These are phyloP conservation scores for Elaeagnus macrophylla DNA, from an alignment of 306 rosid genomes.

Conservation along the genomic window DNA sequence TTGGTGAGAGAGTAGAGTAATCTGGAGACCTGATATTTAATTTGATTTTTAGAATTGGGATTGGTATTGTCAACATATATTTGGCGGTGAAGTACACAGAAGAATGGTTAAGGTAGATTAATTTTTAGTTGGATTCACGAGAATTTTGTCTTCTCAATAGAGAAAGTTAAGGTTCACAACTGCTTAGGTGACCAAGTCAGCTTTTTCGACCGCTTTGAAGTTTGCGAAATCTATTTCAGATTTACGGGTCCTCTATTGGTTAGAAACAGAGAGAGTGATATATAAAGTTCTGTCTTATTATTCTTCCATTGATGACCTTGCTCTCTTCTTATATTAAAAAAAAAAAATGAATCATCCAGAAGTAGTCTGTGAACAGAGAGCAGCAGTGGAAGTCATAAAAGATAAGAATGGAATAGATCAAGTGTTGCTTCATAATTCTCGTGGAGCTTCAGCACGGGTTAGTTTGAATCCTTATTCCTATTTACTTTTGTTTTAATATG, in stretches of 20 bases:
- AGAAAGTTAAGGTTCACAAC: conserved; percentile 30
- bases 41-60: conserved; percentile 6
- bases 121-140: conserved; percentile 42
- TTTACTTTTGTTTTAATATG: background rate
- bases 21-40: background rate
- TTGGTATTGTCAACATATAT: conserved; percentile 7
- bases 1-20: conserved; percentile 8
- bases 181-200: conserved; percentile 16
- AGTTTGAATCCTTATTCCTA: background rate
- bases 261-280: conserved; percentile 7
- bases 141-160: conserved; percentile 13
- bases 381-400: conserved; percentile 36
- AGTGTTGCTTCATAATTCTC: conserved; percentile 40
- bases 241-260: conserved; percentile 17
- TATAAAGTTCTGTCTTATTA: conserved; percentile 16
- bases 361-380: conserved; percentile 23
- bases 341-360: conserved; percentile 43
- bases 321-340: conserved; percentile 25
- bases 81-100: conserved; percentile 14
- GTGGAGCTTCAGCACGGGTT: conserved; percentile 72
- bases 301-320: conserved; percentile 20
- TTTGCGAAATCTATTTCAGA: conserved; percentile 7
- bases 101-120: conserved; percentile 9
- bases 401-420: conserved; percentile 55
- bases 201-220: conserved; percentile 11